These are phyloP conservation scores for Pseudomonodictys pantanalensis DNA, from an alignment of 495 filamentous ascomycete species.

Conservation along the genomic window DNA sequence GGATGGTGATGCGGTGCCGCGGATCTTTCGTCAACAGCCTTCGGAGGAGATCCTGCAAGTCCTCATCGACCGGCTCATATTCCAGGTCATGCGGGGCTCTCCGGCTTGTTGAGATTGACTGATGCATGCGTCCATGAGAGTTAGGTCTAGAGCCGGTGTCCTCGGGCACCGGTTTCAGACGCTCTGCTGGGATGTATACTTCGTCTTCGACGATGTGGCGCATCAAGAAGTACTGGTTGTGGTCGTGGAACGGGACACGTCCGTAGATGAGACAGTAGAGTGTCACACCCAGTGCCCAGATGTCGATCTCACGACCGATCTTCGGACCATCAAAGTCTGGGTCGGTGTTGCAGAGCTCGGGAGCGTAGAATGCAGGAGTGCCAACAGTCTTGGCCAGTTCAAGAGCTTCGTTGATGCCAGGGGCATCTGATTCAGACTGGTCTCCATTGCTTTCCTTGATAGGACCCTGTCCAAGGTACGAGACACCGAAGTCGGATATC, in stretches of 20 bases:
- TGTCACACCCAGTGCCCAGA: constrained; percentile 96
- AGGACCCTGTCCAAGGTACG: constrained; percentile 78
- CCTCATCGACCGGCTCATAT: constrained; percentile 82
- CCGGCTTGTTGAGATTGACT: constrained; percentile 48
- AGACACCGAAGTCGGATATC: constrained; percentile 99
- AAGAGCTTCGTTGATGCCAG: constrained; percentile 82
- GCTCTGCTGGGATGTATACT: constrained; percentile 76
- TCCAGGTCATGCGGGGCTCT: constrained; percentile 65
- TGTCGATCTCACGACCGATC: constrained; percentile 77
- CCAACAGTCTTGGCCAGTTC: constrained; percentile 97
- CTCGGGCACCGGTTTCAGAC: constrained; percentile 73
- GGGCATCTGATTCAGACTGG: constrained; percentile 76
- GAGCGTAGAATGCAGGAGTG: constrained; percentile 95
- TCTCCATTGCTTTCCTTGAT: constrained; percentile 75
- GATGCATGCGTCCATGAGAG: constrained; percentile 37
- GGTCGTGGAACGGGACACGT: constrained; percentile 85
- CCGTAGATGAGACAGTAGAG: constrained; percentile 94
- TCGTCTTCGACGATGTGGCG: constrained; percentile 85
- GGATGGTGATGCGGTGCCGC: constrained; percentile 76
- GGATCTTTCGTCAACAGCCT: constrained; percentile 88
- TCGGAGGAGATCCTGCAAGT: constrained; percentile 75
- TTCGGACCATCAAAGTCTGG: constrained; percentile 50
- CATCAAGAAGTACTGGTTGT: constrained; percentile 88
- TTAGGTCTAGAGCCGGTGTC: constrained; percentile 41
- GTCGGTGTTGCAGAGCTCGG: constrained; percentile 90